A percentile compares a stretch with the other conserved stretches of the same genome.
Evolutionary conservation across 2,329 filamentous ascomycete species (phyloP).

Genomic region (Cytospora piceicola): DNA sequence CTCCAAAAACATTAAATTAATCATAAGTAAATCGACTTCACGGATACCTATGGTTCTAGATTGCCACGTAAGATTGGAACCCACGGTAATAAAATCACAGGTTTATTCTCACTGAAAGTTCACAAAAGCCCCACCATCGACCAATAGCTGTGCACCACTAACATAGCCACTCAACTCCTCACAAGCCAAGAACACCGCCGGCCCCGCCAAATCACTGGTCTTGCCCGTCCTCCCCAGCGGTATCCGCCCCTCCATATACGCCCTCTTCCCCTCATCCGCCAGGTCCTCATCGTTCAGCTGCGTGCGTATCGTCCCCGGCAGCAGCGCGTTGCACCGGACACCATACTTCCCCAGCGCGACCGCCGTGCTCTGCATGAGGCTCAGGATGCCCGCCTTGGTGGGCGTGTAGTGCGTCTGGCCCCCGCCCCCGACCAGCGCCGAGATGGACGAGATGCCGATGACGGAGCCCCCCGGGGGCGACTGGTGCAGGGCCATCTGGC

Average conservation of each 20-base stretch:
- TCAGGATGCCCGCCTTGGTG: slow-evolving; percentile 81
- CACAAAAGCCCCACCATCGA: slow-evolving; percentile 88
- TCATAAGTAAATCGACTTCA: too few relatives aligned
- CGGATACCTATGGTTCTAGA: too few relatives aligned
- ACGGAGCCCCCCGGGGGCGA: slow-evolving; percentile 74
- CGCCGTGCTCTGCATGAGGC: slow-evolving; percentile 81
- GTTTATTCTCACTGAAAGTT: slow-evolving; percentile 69
- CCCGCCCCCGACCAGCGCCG: slow-evolving; percentile 76
- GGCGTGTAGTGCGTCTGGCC: slow-evolving; percentile 85
- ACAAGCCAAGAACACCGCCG: slow-evolving; percentile 82
- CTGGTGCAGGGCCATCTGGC: slow-evolving; percentile 72
- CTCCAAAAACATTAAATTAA: too few relatives aligned
- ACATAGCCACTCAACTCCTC: slow-evolving; percentile 80
- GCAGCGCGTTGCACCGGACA: slow-evolving; percentile 81
- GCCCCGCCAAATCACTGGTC: slow-evolving; percentile 77
- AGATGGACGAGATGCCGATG: slow-evolving; percentile 75
- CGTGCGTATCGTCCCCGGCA: slow-evolving; percentile 83
- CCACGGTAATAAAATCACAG: too few relatives aligned
- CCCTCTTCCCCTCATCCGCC: slow-evolving; percentile 70
- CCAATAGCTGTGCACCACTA: slow-evolving; percentile 79
- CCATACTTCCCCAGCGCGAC: slow-evolving; percentile 75
- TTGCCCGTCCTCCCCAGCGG: slow-evolving; percentile 75
- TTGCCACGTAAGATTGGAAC: too few relatives aligned
- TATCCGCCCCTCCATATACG: slow-evolving; percentile 81
- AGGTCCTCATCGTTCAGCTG: slow-evolving; percentile 85